Evolutionary conservation across 306 rosid genomes (phyloP), one percentile per base, ranked within the genome.

Genomic region (Citrullus mucosospermus): DNA sequence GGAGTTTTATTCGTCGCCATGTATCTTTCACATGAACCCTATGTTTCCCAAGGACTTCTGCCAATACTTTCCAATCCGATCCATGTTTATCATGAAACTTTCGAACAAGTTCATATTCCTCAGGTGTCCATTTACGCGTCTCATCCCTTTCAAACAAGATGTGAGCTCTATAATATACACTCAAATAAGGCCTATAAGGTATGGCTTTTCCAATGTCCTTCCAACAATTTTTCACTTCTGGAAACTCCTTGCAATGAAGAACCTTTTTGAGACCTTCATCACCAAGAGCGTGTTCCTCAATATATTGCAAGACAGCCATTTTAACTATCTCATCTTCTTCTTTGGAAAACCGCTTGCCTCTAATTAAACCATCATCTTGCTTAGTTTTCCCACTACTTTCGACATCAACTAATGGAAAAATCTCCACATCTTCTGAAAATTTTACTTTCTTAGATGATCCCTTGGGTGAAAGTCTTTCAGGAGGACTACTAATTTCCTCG

Each of bases 11-110:
- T 83, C 92, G 87, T 6, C 98, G 88, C 88, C 89, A 93, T 9
- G 87, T 38, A 86, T 93, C 96, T 82, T 91, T 93, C 61, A 88
- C 89, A 68, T 93, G 97, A 72, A 78, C 0, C 78, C 92, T 84
- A 82, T 86, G 84, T 88, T 88, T 93, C 17, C 90, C 89, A 80
- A 93, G 82, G 41, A 81, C 85, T 0, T 82, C 85, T 17, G 87
- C 93, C 84, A 89, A 20, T 78, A 34, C 36, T 85, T 48, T 89
- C 92, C 91, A 93, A 75, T 91, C 84, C 53, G 88, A 9, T 82
- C 97, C 96, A 86, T 89, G 85, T n/a, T 81, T 81, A 25, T 85
- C 71, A 9, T 82, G 74, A 70, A 51, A 38, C 22, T 81, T 83
- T 48, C 41, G 79, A 41, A 93, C 14, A 61, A 84, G 41, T 25